Base-by-base conservation (phyloP, 73 alveolate species). In the Stentor coeruleus region DNA sequence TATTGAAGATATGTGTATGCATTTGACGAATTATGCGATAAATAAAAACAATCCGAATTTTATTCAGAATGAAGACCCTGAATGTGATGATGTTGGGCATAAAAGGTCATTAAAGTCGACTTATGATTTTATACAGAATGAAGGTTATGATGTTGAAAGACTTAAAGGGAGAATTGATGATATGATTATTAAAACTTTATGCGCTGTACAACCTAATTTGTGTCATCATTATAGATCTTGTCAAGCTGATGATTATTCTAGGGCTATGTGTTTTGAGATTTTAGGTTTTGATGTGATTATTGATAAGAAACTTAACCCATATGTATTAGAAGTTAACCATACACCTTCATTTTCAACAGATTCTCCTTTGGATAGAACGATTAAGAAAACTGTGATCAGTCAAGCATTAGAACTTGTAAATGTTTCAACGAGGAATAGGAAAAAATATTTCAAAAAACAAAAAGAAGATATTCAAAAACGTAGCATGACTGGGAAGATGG, bases 21-120 rank as follows among this genome's bases (percentile, higher is more conserved):
- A 95, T 80, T 58, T 95, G 81, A 95, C 99, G 3, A 95, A 95
- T 80, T 95, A 89, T 76, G 91, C 98, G n/a, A 75, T 95, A 60
- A 95, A 95, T 88, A 92, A 94, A 81, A 89, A 92, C 76, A 88
- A 87, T 81, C 91, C 81, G 0, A 86, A 89, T 77, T 96, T 92
- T 76, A 85, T 87, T 15, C 91, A 77, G 28, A 89, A 83, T 72
- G 83, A 72, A 66, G 91, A 74, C 38, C 76, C 59, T 6, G 72
- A 75, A 35, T 15, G 58, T 2, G 83, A 75, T 75, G 83, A 75
- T 75, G 26, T 75, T n/a, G 83, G 83, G 33, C 84, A 33, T 73
- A 59, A 35, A 38, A 55, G 82, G 37, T 49, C 57, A 20, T 39
- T 77, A 4, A 14, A 42, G 3, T 39, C 82, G 28, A 58, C 42